phyloP scores from a whole-genome alignment of 2,329 filamentous ascomycete genomes.

The Cladophialophora psammophila region DNA sequence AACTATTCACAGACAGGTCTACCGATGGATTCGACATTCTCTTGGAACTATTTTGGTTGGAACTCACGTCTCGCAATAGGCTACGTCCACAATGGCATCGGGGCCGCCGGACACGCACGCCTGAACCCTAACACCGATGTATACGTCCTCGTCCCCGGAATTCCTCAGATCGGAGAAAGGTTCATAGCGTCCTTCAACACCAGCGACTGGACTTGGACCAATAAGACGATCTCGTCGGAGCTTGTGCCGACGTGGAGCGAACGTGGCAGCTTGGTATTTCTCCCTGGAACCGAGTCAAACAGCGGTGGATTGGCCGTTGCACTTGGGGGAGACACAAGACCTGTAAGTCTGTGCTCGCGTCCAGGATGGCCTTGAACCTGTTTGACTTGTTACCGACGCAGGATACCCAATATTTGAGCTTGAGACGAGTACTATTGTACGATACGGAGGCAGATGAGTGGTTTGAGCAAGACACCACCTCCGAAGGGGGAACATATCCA shows the following conservation, averaged over 20 bases:
- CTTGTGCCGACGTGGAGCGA: neutral
- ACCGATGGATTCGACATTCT: neutral
- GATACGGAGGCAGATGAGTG: neutral
- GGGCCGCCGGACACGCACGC: neutral
- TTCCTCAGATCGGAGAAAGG: neutral
- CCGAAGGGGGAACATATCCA: neutral
- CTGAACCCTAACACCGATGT: neutral
- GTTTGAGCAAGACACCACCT: conserved; percentile 1
- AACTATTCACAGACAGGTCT: conserved; percentile 1
- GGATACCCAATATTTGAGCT: neutral
- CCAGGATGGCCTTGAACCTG: neutral
- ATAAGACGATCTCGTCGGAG: neutral
- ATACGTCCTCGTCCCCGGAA: neutral
- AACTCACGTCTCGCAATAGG: neutral
- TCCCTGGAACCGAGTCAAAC: neutral
- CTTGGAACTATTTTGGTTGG: conserved; percentile 1
- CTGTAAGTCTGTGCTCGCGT: neutral
- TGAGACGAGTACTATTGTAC: neutral
- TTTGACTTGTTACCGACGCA: neutral
- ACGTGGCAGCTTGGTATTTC: conserved; percentile 1
- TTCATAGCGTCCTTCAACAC: neutral
- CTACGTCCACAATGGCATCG: neutral
- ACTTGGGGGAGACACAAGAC: neutral
- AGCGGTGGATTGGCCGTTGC: neutral
- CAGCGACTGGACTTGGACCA: conserved; percentile 1